Conservation (phyloP, 257 asterid species). For the Coffea canephora region DNA sequence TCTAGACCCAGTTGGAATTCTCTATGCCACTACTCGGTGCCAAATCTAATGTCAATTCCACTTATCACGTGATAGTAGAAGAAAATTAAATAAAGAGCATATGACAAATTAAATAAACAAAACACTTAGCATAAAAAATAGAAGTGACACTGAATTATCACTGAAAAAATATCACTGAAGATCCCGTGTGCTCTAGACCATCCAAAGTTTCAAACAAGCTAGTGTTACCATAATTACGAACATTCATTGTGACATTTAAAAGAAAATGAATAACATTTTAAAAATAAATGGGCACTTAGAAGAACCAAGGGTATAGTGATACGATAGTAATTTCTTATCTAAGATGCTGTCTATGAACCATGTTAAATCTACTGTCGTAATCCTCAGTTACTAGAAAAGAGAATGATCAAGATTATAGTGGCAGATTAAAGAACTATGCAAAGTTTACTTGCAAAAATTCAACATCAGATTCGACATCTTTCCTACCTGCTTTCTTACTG, state of each 20-base stretch:
- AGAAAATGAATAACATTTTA: neutral
- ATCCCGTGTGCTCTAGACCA: too few species aligned
- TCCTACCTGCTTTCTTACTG: conserved; percentile 80
- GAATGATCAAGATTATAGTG: neutral
- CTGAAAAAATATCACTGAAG: too few species aligned
- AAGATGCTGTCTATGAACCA: neutral
- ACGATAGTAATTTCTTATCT: neutral
- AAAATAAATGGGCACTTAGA: neutral
- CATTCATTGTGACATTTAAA: neutral
- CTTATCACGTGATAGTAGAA: too few species aligned
- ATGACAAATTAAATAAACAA: too few species aligned
- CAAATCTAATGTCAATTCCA: too few species aligned
- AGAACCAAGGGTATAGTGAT: neutral
- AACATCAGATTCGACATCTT: neutral
- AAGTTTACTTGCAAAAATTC: neutral
- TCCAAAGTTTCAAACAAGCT: neutral
- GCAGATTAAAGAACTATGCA: neutral
- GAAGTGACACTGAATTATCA: too few species aligned
- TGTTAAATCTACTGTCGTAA: too few species aligned
- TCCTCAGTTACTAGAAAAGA: too few species aligned
- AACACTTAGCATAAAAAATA: too few species aligned
- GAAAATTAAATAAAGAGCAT: too few species aligned
- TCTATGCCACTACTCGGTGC: too few species aligned
- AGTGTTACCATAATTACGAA: neutral
- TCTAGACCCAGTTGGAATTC: neutral